Conservation (phyloP, 768 basidiomycete species). For the Suillus spraguei region DNA sequence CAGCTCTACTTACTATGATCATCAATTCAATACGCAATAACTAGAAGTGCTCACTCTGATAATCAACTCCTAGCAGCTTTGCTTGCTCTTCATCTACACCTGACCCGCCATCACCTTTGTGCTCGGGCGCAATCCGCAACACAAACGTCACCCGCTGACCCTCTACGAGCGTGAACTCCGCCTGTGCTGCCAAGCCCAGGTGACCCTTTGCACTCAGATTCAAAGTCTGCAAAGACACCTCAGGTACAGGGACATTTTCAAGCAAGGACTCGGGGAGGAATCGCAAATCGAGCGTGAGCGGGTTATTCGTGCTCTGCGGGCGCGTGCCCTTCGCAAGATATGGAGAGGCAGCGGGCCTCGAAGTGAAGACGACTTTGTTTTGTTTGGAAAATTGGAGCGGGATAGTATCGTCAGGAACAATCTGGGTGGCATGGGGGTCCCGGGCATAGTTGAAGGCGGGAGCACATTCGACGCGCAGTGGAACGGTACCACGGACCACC, state of each 20-base stretch:
- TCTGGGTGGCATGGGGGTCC: slow-evolving; percentile 64
- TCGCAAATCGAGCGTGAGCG: slow-evolving; percentile 71
- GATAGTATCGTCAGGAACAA: slow-evolving; percentile 52
- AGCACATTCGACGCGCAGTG: slow-evolving; percentile 85
- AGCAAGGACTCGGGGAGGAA: slow-evolving; percentile 64
- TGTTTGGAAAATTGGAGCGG: slow-evolving; percentile 36
- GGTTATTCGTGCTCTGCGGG: slow-evolving; percentile 25
- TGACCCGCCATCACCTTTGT: slow-evolving; percentile 14
- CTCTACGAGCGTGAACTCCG: slow-evolving; percentile 67
- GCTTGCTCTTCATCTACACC: slow-evolving; percentile 42
- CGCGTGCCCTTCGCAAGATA: not conserved
- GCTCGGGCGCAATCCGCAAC: slow-evolving; percentile 67
- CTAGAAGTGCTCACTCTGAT: slow-evolving; percentile 38
- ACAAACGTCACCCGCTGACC: slow-evolving; percentile 93
- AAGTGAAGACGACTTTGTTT: slow-evolving; percentile 65
- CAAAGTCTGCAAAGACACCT: slow-evolving; percentile 57
- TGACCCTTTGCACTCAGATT: slow-evolving; percentile 76
- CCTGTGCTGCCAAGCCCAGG: slow-evolving; percentile 64
- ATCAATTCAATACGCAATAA: slow-evolving; percentile 14
- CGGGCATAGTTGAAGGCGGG: slow-evolving; percentile 97
- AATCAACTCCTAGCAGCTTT: slow-evolving; percentile 46
- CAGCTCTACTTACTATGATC: slow-evolving; percentile 35
- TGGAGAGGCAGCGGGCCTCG: slow-evolving; percentile 19
- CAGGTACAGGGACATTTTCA: slow-evolving; percentile 52
- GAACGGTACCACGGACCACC: slow-evolving; percentile 82